These are phyloP conservation scores for Omphalotus guepiniiformis DNA, from an alignment of 768 basidiomycete genomes.

Conservation along the genomic window DNA sequence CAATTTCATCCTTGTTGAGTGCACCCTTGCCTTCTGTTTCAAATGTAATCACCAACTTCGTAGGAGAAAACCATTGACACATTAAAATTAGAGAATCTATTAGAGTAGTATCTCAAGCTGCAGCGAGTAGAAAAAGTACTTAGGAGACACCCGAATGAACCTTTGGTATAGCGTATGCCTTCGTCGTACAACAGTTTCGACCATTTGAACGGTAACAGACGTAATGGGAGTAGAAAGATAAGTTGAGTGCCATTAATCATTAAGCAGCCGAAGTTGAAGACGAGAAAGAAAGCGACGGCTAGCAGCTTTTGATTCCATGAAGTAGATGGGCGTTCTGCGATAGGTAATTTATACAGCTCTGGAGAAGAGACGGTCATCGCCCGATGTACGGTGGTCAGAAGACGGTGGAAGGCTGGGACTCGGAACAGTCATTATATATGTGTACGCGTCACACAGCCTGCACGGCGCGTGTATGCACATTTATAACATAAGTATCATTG, in stretches of 20 bases:
- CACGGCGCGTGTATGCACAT: too few relatives aligned
- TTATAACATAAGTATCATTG: too few relatives aligned
- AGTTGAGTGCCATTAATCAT: constrained; percentile 75
- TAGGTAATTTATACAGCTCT: constrained; percentile 43
- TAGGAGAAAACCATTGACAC: constrained; percentile 81
- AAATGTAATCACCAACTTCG: constrained; percentile 66
- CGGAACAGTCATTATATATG: too few relatives aligned
- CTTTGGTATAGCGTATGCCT: constrained; percentile 79
- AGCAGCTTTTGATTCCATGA: constrained; percentile 50
- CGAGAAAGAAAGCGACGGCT: constrained; percentile 46
- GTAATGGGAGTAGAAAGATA: constrained; percentile 61
- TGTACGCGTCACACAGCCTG: too few relatives aligned
- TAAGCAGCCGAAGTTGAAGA: constrained; percentile 63
- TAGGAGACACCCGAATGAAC: constrained; percentile 70
- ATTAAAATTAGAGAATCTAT: constrained; percentile 53
- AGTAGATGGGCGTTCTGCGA: constrained; percentile 46
- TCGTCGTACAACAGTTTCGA: constrained; percentile 56
- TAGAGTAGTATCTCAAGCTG: background rate
- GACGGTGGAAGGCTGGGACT: too few relatives aligned
- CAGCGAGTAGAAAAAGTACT: constrained; percentile 39
- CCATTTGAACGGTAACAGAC: constrained; percentile 55
- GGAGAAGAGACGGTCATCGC: constrained; percentile 12
- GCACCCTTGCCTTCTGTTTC: constrained; percentile 65
- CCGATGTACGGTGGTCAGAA: too few relatives aligned
- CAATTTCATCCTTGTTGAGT: constrained; percentile 57